Evolutionary conservation across 352 stramenopile species (phyloP).

Genomic region (Thalassiosira livingstoniorum): DNA sequence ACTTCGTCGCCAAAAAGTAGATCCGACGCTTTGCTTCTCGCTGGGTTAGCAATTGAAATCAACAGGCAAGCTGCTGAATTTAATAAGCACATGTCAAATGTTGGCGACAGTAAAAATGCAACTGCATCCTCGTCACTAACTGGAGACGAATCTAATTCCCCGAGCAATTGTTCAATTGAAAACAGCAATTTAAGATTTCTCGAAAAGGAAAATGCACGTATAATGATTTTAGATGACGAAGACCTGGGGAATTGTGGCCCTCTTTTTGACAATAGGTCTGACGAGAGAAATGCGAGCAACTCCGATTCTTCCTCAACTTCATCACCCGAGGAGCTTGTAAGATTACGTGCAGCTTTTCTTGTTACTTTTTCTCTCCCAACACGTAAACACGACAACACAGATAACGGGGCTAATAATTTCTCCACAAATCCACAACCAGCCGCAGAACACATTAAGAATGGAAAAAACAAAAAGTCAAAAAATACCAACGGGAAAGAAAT

Average conservation of each 20-base stretch:
- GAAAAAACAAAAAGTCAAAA: slow-evolving; percentile 26
- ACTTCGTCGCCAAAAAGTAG: slow-evolving; percentile 19
- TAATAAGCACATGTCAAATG: neutral
- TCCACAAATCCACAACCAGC: neutral
- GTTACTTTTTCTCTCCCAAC: slow-evolving; percentile 66
- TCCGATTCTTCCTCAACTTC: no score
- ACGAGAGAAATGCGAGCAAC: neutral
- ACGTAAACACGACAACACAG: neutral
- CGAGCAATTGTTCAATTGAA: neutral
- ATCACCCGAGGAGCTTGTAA: slow-evolving; percentile 7
- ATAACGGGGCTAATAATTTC: neutral
- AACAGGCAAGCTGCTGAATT: slow-evolving; percentile 20
- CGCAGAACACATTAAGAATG: neutral
- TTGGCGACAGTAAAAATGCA: neutral
- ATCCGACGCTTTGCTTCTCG: slow-evolving; percentile 66
- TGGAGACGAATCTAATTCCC: neutral
- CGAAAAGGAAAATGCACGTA: slow-evolving; percentile 47
- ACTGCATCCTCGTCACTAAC: slow-evolving; percentile 8
- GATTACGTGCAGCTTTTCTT: slow-evolving; percentile 47
- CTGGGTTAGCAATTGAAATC: slow-evolving; percentile 56
- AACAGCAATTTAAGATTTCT: slow-evolving; percentile 52
- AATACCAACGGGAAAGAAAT: slow-evolving; percentile 25
- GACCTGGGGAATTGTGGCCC: neutral
- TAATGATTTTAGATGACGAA: slow-evolving; percentile 37
- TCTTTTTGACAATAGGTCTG: neutral